Percentiles rank a stretch among this genome's conserved stretches.
phyloP scores from a whole-genome alignment of 352 stramenopile genomes.

The Pythium dissimile region DNA sequence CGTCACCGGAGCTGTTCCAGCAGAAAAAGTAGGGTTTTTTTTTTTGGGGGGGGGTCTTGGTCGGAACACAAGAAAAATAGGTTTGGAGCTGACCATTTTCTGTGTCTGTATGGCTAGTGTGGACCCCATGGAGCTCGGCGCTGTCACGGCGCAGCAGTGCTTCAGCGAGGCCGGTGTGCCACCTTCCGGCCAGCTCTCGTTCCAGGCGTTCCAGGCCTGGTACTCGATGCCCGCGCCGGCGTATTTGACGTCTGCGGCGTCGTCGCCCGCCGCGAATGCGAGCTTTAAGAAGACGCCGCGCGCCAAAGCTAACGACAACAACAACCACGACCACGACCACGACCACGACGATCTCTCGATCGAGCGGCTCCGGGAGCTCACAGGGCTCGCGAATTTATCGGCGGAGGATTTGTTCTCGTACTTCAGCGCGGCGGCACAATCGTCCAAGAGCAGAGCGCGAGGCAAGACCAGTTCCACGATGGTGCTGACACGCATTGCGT shows the following conservation, averaged over 20 bases:
- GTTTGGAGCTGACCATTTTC: neutral
- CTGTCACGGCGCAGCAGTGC: constrained; percentile 69
- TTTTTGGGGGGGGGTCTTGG: neutral
- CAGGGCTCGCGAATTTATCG: constrained; percentile 43
- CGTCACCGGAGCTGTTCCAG: constrained; percentile 65
- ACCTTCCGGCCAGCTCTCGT: constrained; percentile 64
- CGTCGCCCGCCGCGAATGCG: too few species aligned
- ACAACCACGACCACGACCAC: neutral
- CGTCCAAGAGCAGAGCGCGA: neutral
- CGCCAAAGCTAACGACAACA: too few species aligned
- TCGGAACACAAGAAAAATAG: neutral
- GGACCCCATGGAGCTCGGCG: constrained; percentile 55
- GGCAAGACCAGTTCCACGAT: constrained; percentile 2
- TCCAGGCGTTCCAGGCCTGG: constrained; percentile 70
- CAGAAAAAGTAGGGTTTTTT: constrained; percentile 47
- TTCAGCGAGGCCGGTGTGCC: constrained; percentile 71
- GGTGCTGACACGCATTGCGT: constrained; percentile 53
- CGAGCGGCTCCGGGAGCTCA: constrained; percentile 43
- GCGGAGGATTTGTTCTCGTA: constrained; percentile 58
- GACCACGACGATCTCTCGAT: constrained; percentile 21
- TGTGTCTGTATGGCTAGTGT: constrained; percentile 31
- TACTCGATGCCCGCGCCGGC: constrained; percentile 66
- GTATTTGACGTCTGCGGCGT: too few species aligned
- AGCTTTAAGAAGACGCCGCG: too few species aligned
- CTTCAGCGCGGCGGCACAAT: constrained; percentile 35